Conservation (phyloP, 1,139 yeast genomes). For the Suhomyces choctaworum region DNA sequence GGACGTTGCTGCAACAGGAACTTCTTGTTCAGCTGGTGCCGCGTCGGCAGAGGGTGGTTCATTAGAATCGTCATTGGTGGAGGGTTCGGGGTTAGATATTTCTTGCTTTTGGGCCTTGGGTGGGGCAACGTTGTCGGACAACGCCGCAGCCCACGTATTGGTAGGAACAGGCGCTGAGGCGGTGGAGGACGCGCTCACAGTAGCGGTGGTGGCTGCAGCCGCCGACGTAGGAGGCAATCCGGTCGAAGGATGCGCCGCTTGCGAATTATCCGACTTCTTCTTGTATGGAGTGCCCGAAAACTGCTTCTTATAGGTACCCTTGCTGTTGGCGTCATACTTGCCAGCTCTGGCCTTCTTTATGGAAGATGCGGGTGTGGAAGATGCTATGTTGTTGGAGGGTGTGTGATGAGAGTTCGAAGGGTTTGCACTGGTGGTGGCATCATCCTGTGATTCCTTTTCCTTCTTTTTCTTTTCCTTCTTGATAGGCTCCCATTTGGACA, state of each 20-base stretch:
- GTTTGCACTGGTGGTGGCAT: conserved; percentile 5
- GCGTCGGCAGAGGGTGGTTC: conserved; percentile 14
- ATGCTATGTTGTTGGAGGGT: conserved; percentile 10
- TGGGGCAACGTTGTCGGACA: conserved; percentile 34
- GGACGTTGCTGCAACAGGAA: conserved; percentile 8
- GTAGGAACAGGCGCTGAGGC: conserved; percentile 17
- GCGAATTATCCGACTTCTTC: conserved; percentile 12
- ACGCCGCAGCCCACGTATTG: conserved; percentile 56
- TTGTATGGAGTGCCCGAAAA: conserved; percentile 10
- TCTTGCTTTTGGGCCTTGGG: conserved; percentile 20
- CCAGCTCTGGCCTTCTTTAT: conserved; percentile 11
- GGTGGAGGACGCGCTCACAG: conserved; percentile 15
- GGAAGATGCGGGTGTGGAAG: conserved; percentile 11
- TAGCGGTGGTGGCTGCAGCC: conserved; percentile 15
- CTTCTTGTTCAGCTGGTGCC: conserved; percentile 12
- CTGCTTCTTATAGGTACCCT: conserved; percentile 12
- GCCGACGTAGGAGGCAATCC: conserved; percentile 6
- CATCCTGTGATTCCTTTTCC: conserved; percentile 18
- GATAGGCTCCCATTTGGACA: conserved; percentile 60
- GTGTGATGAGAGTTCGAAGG: conserved; percentile 5
- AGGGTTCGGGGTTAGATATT: conserved; percentile 16
- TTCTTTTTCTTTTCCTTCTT: conserved; percentile 52
- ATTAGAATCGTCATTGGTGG: conserved; percentile 13
- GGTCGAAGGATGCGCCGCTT: conserved; percentile 8
- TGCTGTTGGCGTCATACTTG: conserved; percentile 10